Evolutionary conservation across 257 asterid genomes (phyloP).

Genomic region (Gardenia jasminoides): DNA sequence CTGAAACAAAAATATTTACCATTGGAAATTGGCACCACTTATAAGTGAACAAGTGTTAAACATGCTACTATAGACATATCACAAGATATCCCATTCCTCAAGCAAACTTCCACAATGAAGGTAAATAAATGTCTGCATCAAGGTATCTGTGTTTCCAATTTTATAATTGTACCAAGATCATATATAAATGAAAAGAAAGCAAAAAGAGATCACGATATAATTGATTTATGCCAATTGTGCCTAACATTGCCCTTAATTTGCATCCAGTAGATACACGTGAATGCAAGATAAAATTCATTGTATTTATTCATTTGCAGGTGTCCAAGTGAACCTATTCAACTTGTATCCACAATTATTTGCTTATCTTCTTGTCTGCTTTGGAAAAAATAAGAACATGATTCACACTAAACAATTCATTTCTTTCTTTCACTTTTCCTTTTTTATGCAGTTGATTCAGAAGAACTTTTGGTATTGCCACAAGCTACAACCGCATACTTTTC

Average conservation of each 20-base stretch:
- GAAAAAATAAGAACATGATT: not conserved
- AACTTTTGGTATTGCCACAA: not conserved
- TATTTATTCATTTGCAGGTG: not conserved
- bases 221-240: not conserved
- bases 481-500: not conserved
- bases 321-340: not conserved
- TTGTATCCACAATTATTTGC: not conserved
- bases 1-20: constrained; percentile 32
- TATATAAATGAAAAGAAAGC: not conserved
- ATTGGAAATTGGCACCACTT: not conserved
- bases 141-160: not conserved
- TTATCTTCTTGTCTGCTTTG: not conserved
- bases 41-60: not conserved
- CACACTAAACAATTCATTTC: too few relatives aligned
- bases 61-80: not conserved
- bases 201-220: not conserved
- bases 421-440: not conserved
- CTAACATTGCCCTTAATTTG: not conserved
- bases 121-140: not conserved
- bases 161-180: not conserved
- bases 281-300: not conserved
- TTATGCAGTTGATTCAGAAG: not conserved
- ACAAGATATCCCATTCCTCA: not conserved
- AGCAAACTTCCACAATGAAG: not conserved
- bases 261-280: not conserved